Conservation (phyloP, 352 stramenopile genomes). For the Phytophthora parvispora region DNA sequence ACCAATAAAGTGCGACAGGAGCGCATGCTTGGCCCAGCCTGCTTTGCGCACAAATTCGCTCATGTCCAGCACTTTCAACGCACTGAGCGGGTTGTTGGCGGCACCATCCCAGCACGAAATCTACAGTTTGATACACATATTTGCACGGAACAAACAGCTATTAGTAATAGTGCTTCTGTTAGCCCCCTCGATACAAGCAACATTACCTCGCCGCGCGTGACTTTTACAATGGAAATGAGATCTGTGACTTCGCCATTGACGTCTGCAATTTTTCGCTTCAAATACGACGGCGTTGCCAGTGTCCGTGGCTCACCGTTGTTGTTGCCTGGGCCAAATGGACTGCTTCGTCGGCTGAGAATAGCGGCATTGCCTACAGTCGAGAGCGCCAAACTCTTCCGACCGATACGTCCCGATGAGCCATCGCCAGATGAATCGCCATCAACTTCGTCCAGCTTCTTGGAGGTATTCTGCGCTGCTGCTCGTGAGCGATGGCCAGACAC, state of each 20-base stretch:
- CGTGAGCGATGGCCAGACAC: constrained; percentile 63
- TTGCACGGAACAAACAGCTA: no score
- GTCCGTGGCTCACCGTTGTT: constrained; percentile 35
- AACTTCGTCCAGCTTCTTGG: constrained; percentile 36
- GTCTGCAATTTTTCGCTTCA: constrained; percentile 62
- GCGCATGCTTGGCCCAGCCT: constrained; percentile 73
- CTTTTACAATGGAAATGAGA: constrained; percentile 80
- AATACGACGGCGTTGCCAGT: constrained; percentile 43
- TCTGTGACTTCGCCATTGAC: constrained; percentile 63
- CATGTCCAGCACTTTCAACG: constrained; percentile 72
- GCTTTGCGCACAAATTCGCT: constrained; percentile 83
- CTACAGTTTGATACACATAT: constrained; percentile 25
- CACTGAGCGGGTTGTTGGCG: constrained; percentile 44
- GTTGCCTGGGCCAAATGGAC: constrained; percentile 21
- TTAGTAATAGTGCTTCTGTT: background rate
- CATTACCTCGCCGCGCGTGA: constrained; percentile 72
- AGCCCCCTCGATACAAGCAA: background rate
- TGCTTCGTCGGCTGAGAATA: constrained; percentile 47
- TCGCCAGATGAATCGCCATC: constrained; percentile 4
- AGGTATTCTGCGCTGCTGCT: constrained; percentile 35
- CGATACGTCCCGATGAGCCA: constrained; percentile 6
- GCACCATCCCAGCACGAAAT: constrained; percentile 78
- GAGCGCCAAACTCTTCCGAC: constrained; percentile 27
- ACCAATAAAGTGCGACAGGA: constrained; percentile 81
- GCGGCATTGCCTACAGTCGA: constrained; percentile 30